Evolutionary conservation across 106 monocot species (phyloP), one percentile per base, ranked within the genome.

Genomic region (Iris macrosiphon): DNA sequence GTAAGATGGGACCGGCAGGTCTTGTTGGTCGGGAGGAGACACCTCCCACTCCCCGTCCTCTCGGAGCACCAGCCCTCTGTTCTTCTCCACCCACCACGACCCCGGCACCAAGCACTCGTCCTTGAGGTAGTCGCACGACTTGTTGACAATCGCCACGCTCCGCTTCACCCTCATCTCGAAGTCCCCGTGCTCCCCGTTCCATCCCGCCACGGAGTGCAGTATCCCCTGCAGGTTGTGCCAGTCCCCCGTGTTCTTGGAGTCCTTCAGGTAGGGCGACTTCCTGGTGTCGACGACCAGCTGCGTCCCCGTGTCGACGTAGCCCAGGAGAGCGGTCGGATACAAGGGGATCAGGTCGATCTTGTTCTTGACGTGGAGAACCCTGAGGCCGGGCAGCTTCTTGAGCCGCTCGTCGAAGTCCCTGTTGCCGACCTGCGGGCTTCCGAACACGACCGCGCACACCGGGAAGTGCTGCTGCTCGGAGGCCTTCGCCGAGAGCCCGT

Each of bases 191-290:
- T 64, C 55, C 30, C 89, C 85, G 12, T 77, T 64, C 25, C 60
- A 45, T 15, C 95, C 95, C 0, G 95, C 95, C 2, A 89, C 82
- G 11, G 76, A 82, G 49, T 89, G 95, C 34, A 96, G 59, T 28
- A 89, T 77, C 18, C 33, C 60, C 69, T 96, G 89, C 35, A 96
- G 31, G 61, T 64, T 89, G 54, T 96, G 89, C 95, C 89, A 80
- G 11, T 62, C 46, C 41, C 11, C 2, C 10, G 68, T n/a, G 22
- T 52, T 65, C 39, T 63, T 79, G 6, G 74, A 79, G 30, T 28
- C 66, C 72, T 82, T 89, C 71, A 96, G 7, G 69, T 76, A 89
- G 30, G 42, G 62, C 8, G 89, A 89, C 40, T 54, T 71, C 17
- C 24, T 25, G 13, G 70, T 73, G 65, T 89, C 71, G 44, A 96